Percentiles rank a stretch among this genome's conserved stretches.
These are phyloP conservation scores for Syzygium oleosum DNA, from an alignment of 345 rosid genomes.

Conservation along the genomic window DNA sequence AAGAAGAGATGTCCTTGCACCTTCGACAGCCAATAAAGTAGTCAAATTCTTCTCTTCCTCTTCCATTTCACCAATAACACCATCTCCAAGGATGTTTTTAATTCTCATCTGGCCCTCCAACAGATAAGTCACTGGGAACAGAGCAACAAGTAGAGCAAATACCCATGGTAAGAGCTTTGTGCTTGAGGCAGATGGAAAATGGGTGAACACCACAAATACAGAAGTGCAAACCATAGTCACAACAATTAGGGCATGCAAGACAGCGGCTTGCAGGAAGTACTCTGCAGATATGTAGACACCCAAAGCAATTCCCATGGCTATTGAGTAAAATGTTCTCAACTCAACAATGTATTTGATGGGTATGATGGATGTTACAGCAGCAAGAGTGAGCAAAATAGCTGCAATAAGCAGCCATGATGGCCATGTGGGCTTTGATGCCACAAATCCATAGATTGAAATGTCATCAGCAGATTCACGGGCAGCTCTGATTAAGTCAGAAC, in stretches of 20 bases:
- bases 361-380: conserved; percentile 79
- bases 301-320: conserved; percentile 85
- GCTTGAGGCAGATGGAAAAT: conserved; percentile 96
- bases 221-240: conserved; percentile 84
- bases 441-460: conserved; percentile 85
- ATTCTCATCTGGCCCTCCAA: conserved; percentile 95
- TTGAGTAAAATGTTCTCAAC: conserved; percentile 70
- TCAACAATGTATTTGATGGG: conserved; percentile 87
- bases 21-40: conserved; percentile 88
- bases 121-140: conserved; percentile 90
- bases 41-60: conserved; percentile 85
- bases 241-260: conserved; percentile 75
- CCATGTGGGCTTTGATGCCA: conserved; percentile 97
- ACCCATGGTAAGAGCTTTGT: conserved; percentile 95
- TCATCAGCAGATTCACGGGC: conserved; percentile 96
- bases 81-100: conserved; percentile 49
- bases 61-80: conserved; percentile 34
- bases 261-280: conserved; percentile 91
- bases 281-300: conserved; percentile 94
- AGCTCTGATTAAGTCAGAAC: conserved; percentile 69
- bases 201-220: conserved; percentile 90
- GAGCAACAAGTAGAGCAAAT: conserved; percentile 93
- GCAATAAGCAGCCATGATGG: conserved; percentile 92
- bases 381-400: conserved; percentile 77
- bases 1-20: conserved; percentile 96